Base-by-base conservation (phyloP, 164 flowering plant species). In the Berberis vulgaris region DNA sequence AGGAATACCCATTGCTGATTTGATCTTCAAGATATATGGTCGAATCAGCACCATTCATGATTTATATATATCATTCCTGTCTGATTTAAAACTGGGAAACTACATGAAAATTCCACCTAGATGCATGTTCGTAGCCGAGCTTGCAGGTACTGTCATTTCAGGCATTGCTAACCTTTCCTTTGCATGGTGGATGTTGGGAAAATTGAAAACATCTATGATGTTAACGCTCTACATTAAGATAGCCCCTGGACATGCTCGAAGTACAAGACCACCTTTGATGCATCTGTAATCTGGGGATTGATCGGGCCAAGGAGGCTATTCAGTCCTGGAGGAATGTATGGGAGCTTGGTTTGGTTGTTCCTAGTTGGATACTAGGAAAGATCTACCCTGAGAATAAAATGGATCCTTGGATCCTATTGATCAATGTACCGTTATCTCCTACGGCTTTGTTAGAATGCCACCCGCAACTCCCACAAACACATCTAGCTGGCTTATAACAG, bases 201-300 rank as follows among this genome's bases (percentile, higher is more conserved):
- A 75, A 81, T 93, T 0, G 85, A 90, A 43, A 78, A 90, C 83
- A 80, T 93, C 5, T 93, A 97, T 45, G 97, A 90, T 41, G 72
- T 84, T 0, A 91, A 93, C 43, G 61, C 77, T 12, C 81, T 80
- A 7, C 87, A 84, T 70, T 86, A 88, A 4, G 86, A 88, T 42
- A 90, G 96, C 63, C 97, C 97, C 5, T 93, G 98, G 98, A 86
- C 88, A n/a, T 93, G 98, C 69, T 97, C 98, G 0, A 92, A 92
- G 63, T 92, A 71, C 79, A 66, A 80, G 60, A 97, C 90, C 41
- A 88, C 96, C 11, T 92, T 89, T 59, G 98, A 92, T 66, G 86
- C 94, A 43, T 92, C 98, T 4, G 98, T 92, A 0, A 92, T 92
- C n/a, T 92, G 98, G 97, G 98, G 98, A 0, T 73, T 92, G 43